Percentiles rank a stretch among this genome's conserved stretches.
These are phyloP conservation scores for Fusarium chuoi DNA, from an alignment of 2,329 filamentous ascomycete genomes.

Conservation along the genomic window DNA sequence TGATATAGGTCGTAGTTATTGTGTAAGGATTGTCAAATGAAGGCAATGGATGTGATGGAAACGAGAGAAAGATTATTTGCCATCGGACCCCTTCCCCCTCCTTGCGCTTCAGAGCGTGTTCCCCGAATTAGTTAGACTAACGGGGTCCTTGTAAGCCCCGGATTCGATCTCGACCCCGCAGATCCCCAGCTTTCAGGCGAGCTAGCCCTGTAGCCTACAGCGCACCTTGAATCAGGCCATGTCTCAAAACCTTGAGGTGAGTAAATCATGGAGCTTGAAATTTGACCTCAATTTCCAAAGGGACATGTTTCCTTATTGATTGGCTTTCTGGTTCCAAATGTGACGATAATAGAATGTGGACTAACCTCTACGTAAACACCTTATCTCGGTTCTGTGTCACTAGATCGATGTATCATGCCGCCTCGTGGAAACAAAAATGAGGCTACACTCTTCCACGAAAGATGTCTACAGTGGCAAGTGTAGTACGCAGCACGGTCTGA, in stretches of 20 bases:
- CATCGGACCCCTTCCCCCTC: not conserved
- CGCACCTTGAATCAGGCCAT: not conserved
- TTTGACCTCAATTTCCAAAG: accelerated
- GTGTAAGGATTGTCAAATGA: not conserved
- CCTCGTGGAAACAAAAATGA: not conserved
- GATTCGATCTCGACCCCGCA: not conserved
- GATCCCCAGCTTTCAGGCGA: not conserved
- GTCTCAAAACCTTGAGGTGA: accelerated
- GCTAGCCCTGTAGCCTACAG: not conserved
- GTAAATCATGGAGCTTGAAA: accelerated
- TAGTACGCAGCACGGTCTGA: not conserved
- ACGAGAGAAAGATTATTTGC: not conserved
- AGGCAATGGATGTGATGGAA: not conserved
- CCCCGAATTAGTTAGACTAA: not conserved
- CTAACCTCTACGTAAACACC: not conserved
- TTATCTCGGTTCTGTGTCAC: not conserved
- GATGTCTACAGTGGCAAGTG: not conserved
- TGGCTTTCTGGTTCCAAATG: accelerated
- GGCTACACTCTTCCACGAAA: not conserved
- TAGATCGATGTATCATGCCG: not conserved
- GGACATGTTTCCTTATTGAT: not conserved
- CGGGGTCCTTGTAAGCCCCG: not conserved
- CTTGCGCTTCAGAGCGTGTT: not conserved
- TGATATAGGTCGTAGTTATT: accelerated
- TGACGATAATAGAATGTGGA: not conserved